Evolutionary conservation across 1,284 basidiomycete genomes (phyloP), one percentile per base, ranked within the genome.

Genomic region (Leccinum ponderosum): DNA sequence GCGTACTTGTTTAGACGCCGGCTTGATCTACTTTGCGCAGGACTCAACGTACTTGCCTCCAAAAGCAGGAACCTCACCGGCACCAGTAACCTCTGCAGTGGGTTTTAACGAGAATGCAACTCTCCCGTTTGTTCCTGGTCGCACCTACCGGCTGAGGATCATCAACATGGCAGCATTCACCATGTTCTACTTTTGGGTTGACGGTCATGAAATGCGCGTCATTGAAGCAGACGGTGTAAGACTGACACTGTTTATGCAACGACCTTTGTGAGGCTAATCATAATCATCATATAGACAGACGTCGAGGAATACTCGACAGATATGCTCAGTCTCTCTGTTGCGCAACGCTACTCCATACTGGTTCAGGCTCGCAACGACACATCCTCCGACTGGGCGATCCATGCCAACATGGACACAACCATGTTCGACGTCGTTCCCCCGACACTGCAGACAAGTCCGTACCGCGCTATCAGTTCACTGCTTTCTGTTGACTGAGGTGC

Each of bases 301-400:
- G 81, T 88, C 2, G 81, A 91, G 69, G 87, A 89, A 63, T 89
- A 80, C 58, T 81, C 86, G 0, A 86, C 88, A 61, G 89, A 93
- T 69, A 73, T 89, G 35, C 68, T 98, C 56, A 83, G 86, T 48
- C 64, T 97, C 61, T 83, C 92, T 5, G 93, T 91, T 53, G 95
- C 95, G 0, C 96, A 98, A 75, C 87, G 96, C n/a, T 97, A 96
- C 77, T 95, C 94, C 0, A 80, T 98, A 55, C 86, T 98, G 53
- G 93, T 98, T 55, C 90, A 89, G 20, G 95, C 97, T 9, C 86
- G 91, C 59, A 94, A 95, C 75, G 92, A 95, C 68, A 90, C 92
- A 0, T 79, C 79, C 14, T 77, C 83, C 20, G 97, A 98, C 80
- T 98, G 90, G 87, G 87, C 85, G 50, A 86, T 99, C 64, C 94